Conservation (phyloP, 176 grass and related monocot genomes). For the Eleusine coracana region DNA sequence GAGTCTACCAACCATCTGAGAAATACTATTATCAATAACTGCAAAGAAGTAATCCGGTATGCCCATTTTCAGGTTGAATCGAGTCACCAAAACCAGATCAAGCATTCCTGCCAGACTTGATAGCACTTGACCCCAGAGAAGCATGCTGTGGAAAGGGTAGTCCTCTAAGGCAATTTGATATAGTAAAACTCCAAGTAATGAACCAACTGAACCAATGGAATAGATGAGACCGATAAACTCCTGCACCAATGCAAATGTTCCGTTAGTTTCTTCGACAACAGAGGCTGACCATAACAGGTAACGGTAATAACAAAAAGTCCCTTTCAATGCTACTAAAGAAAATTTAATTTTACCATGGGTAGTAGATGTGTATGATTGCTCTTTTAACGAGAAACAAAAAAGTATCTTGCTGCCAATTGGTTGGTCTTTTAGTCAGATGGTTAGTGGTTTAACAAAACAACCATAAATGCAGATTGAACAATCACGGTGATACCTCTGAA, state of each 20-base stretch:
- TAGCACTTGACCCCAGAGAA: slow-evolving; percentile 79
- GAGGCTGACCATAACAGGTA: neutral
- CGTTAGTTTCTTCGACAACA: slow-evolving; percentile 2
- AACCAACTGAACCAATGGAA: slow-evolving; percentile 77
- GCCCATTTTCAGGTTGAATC: slow-evolving; percentile 60
- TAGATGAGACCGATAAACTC: slow-evolving; percentile 70
- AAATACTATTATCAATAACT: slow-evolving; percentile 60
- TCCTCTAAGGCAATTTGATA: slow-evolving; percentile 75
- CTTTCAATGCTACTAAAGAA: neutral
- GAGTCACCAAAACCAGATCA: slow-evolving; percentile 66
- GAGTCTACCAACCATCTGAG: slow-evolving; percentile 57
- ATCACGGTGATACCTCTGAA: slow-evolving; percentile 61
- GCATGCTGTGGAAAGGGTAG: slow-evolving; percentile 60
- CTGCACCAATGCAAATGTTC: slow-evolving; percentile 49
- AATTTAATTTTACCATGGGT: neutral
- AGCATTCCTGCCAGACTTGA: slow-evolving; percentile 73
- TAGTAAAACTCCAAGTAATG: slow-evolving; percentile 73
- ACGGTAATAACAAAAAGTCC: neutral
- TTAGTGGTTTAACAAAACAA: neutral
- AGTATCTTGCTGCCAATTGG: no score
- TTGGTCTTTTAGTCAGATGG: no score
- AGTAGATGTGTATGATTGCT: neutral
- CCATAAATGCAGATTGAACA: neutral
- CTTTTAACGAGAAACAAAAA: neutral
- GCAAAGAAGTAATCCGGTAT: slow-evolving; percentile 75